phyloP scores from a whole-genome alignment of 306 rosid genomes.

The Dalbergia cochinchinensis region DNA sequence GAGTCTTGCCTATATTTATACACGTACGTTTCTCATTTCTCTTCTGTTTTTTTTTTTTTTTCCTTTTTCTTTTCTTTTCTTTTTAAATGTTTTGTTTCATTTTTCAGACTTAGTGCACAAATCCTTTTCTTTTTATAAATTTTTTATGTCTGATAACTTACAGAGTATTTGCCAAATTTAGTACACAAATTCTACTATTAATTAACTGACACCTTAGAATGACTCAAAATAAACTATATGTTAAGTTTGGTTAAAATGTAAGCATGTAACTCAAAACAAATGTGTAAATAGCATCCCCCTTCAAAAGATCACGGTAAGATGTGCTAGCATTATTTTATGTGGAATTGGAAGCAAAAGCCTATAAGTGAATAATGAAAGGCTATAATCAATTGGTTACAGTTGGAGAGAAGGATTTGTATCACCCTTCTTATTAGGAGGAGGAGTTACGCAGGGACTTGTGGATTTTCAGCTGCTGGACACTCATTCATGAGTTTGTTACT shows the following conservation, averaged over 20 bases:
- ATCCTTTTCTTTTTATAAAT: too few relatives aligned
- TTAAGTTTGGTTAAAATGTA: background rate
- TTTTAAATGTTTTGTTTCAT: too few relatives aligned
- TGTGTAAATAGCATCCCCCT: background rate
- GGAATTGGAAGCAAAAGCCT: too few relatives aligned
- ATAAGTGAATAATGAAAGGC: background rate
- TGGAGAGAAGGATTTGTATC: background rate
- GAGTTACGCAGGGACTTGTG: background rate
- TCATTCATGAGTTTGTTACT: background rate
- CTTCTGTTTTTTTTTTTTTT: background rate
- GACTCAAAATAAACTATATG: background rate
- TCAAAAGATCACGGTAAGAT: too few relatives aligned
- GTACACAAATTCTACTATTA: too few relatives aligned
- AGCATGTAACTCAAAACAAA: background rate
- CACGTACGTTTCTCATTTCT: conserved; percentile 2
- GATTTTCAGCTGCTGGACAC: background rate
- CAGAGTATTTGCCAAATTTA: too few relatives aligned
- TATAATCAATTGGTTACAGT: background rate
- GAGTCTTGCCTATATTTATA: conserved; percentile 69
- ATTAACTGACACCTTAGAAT: too few relatives aligned
- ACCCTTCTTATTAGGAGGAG: background rate
- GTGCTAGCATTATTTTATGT: too few relatives aligned
- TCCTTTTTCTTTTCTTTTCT: too few relatives aligned
- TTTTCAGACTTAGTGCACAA: too few relatives aligned
- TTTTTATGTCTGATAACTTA: too few relatives aligned